These are phyloP conservation scores for Colletotrichum higginsianum DNA, from an alignment of 2,329 filamentous ascomycete species.

Conservation along the genomic window DNA sequence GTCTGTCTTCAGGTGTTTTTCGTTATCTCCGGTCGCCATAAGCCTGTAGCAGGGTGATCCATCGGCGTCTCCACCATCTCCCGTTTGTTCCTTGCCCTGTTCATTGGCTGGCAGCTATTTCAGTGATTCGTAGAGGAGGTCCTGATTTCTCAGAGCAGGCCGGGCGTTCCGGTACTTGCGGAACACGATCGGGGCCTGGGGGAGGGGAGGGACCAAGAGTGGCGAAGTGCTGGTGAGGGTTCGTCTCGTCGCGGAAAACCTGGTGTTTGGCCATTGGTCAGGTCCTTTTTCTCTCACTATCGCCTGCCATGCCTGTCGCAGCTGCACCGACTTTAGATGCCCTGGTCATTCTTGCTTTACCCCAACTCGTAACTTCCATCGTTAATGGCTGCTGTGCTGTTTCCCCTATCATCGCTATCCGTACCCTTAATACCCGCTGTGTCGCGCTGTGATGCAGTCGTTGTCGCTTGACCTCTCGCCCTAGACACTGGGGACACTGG, in stretches of 20 bases:
- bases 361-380: not conserved
- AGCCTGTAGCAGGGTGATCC: not conserved
- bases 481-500: not conserved
- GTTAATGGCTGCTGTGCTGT: not conserved
- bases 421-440: not conserved
- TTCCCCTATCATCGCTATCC: not conserved
- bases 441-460: not conserved
- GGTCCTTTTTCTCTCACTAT: too few relatives aligned
- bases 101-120: not conserved
- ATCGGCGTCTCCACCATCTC: not conserved
- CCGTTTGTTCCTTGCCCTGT: too few relatives aligned
- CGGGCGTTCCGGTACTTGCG: constrained; percentile 32
- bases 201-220: not conserved
- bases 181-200: not conserved
- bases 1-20: not conserved
- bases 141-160: not conserved
- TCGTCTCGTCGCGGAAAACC: constrained; percentile 38
- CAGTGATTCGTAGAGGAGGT: not conserved
- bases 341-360: not conserved
- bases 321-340: not conserved
- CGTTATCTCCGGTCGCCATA: not conserved
- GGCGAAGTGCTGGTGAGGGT: constrained; percentile 11
- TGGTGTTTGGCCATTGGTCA: constrained; percentile 30
- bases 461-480: not conserved
- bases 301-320: too few relatives aligned